phyloP scores from a whole-genome alignment of 371 early-diverging fungal species.

The Zychaea mexicana region DNA sequence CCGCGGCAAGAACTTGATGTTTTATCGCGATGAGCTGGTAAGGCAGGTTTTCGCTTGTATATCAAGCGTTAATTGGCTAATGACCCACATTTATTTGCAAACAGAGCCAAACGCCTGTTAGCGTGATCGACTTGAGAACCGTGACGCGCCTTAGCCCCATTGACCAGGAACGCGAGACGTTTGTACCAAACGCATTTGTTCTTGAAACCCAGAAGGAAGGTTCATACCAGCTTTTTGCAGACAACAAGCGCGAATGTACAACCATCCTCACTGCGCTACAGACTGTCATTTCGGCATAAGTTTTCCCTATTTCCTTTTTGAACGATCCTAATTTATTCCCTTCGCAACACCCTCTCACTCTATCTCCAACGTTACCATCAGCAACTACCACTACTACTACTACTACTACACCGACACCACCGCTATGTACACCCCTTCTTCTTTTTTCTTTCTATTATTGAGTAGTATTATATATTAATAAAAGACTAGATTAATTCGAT shows the following conservation, averaged over 20 bases:
- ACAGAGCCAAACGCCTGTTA: constrained; percentile 41
- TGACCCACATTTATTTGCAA: neutral
- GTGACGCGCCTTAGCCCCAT: constrained; percentile 31
- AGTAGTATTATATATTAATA: neutral
- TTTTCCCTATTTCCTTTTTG: neutral
- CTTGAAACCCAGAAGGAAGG: constrained; percentile 31
- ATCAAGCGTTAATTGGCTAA: neutral
- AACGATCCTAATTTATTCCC: neutral
- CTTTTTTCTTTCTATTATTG: neutral
- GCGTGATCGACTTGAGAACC: constrained; percentile 41
- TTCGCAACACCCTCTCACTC: neutral
- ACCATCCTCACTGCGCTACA: constrained; percentile 43
- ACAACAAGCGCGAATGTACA: constrained; percentile 32
- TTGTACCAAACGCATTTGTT: constrained; percentile 43
- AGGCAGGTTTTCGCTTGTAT: neutral
- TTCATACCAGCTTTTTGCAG: constrained; percentile 42
- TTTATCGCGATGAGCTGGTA: constrained; percentile 21
- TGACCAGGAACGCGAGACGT: constrained; percentile 43
- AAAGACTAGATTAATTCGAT: constrained; percentile 1
- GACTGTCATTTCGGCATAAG: constrained; percentile 25
- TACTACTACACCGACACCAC: too few relatives aligned
- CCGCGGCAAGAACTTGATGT: constrained; percentile 22
- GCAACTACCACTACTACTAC: too few relatives aligned
- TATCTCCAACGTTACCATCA: neutral
- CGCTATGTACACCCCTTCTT: neutral